Base-by-base conservation (phyloP, 2,329 filamentous ascomycete species). In the Xylaria sp. region DNA sequence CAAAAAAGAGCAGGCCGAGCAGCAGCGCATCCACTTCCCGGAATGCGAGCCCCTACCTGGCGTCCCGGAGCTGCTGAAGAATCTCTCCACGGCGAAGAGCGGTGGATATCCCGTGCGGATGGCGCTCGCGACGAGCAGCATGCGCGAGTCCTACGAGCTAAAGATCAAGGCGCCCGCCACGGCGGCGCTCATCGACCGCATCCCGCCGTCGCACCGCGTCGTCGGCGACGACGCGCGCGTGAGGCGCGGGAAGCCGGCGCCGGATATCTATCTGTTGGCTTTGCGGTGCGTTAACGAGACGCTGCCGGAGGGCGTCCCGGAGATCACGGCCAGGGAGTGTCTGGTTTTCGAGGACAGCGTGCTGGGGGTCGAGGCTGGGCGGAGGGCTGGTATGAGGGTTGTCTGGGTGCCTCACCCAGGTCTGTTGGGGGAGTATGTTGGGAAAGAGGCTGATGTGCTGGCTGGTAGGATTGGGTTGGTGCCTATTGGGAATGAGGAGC, bases 291-390 rank as follows among this genome's bases (percentile, higher is more conserved):
- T 93, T 67, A 93, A 93, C 77, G 82, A 82, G 25, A 81, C 84
- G 2, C 76, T 90, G 15, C 79, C 82, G 2, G 82, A 83, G 50
- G 83, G 81, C 0, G 84, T 87, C 72, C 75, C 81, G 23, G 46
- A 70, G 15, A 88, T 94, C 63, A 81, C 77, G 72, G 89, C 90
- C 0, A 85, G 85, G 57, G 90, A 94, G 78, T 93, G 91, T 76
- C 80, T 94, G 1, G 91, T 93, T 0, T 93, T 94, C 75, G 91
- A 93, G 77, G 91, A 94, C 74, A 89, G 88, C 55, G 90, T 93
- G 15, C 87, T 89, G 0, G 91, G 91, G 0, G 89, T 92, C 1
- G 91, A 94, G 79, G 86, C 90, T 8, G 91, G 90, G 7, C 81
- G 91, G 65, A 84, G 91, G 74, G 91, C 91, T 0, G 91, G 91